Evolutionary conservation across 306 rosid genomes (phyloP).

Genomic region (Cucurbita moschata): DNA sequence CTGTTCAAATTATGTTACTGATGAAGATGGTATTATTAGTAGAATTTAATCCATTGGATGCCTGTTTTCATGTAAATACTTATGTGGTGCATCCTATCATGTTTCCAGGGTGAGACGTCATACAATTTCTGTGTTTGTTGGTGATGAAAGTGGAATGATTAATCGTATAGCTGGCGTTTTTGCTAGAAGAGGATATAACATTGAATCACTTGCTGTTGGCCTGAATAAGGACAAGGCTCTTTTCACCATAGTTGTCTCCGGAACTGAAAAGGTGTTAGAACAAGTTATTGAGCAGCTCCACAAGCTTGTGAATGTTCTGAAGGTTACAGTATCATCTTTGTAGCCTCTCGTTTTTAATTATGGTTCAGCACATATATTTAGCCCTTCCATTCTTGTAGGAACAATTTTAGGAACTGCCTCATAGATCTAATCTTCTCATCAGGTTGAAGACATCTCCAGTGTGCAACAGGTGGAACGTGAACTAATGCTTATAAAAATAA

Average conservation of each 20-base stretch:
- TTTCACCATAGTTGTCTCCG: constrained; percentile 46
- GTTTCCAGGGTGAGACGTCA: constrained; percentile 35
- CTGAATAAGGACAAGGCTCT: constrained; percentile 50
- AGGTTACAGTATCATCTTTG: constrained; percentile 11
- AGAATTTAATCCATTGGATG: neutral
- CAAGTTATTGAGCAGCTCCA: constrained; percentile 53
- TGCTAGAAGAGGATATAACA: constrained; percentile 52
- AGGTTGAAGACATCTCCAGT: constrained; percentile 47
- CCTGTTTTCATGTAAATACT: neutral
- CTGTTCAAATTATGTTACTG: neutral
- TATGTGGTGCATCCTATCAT: neutral
- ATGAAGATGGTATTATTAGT: neutral
- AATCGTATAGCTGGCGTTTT: constrained; percentile 54
- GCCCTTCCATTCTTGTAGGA: neutral
- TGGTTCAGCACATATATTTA: neutral
- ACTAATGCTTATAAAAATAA: constrained; percentile 42
- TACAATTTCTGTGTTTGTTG: constrained; percentile 48
- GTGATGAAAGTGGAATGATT: constrained; percentile 57
- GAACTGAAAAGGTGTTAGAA: constrained; percentile 33
- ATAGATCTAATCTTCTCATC: neutral
- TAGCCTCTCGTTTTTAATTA: neutral
- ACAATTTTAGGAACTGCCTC: neutral
- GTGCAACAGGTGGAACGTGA: constrained; percentile 49
- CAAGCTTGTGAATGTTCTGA: constrained; percentile 43
- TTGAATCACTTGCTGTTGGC: constrained; percentile 55